Evolutionary conservation across 139 green algal genomes (phyloP).

Genomic region (Coccomyxa sp.): DNA sequence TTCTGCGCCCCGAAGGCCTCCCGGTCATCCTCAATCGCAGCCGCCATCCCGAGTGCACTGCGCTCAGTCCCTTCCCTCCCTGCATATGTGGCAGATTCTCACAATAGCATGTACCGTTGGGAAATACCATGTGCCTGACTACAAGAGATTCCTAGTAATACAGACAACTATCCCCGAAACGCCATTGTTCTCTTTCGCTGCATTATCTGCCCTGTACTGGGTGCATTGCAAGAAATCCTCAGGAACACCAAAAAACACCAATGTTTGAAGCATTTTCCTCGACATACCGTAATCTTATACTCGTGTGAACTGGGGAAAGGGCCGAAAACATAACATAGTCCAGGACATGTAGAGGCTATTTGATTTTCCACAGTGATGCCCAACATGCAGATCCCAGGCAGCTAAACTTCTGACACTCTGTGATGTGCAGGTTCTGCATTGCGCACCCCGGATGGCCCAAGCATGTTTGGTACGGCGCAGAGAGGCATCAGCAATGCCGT

Average conservation of each 20-base stretch:
- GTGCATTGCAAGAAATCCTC: not conserved
- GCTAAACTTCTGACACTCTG: not conserved
- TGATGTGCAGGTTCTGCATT: not conserved
- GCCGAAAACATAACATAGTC: not conserved
- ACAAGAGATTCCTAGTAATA: not conserved
- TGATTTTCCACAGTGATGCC: not conserved
- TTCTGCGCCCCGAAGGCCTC: constrained; percentile 5
- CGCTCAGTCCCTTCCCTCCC: not conserved
- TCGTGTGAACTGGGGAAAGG: not conserved
- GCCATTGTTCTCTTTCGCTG: not conserved
- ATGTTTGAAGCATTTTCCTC: not conserved
- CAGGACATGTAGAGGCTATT: not conserved
- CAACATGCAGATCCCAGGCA: not conserved
- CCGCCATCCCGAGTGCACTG: constrained; percentile 33
- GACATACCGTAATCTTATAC: not conserved
- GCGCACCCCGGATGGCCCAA: constrained; percentile 35
- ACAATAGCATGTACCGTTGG: not conserved
- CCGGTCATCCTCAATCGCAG: constrained; percentile 35
- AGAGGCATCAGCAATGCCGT: constrained; percentile 19
- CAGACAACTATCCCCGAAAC: not conserved
- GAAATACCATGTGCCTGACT: too few relatives aligned
- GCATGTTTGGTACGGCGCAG: constrained; percentile 41
- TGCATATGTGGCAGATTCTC: not conserved
- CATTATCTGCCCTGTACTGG: not conserved
- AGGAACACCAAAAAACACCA: too few relatives aligned